Evolutionary conservation across 768 basidiomycete genomes (phyloP).

Genomic region (Psilocybe sp.): DNA sequence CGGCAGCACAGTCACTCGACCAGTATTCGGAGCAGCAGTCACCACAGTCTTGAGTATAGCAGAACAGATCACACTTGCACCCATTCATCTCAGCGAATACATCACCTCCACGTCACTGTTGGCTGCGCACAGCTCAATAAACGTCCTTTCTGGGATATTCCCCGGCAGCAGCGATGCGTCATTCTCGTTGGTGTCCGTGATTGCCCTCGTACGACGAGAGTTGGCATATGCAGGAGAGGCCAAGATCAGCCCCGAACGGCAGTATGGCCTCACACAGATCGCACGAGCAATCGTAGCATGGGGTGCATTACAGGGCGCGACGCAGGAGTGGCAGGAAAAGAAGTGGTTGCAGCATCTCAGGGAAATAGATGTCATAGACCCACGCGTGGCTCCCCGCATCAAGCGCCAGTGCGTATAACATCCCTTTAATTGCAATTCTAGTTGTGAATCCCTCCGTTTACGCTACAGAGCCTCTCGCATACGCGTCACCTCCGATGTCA

Average conservation of each 20-base stretch:
- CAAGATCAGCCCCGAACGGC: slow-evolving; percentile 53
- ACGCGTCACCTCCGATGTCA: slow-evolving; percentile 70
- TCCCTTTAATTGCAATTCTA: not conserved
- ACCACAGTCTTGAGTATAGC: slow-evolving; percentile 60
- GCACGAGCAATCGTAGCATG: slow-evolving; percentile 73
- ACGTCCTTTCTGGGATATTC: slow-evolving; percentile 68
- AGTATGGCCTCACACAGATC: slow-evolving; percentile 63
- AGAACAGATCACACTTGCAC: slow-evolving; percentile 71
- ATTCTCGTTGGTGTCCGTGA: slow-evolving; percentile 78
- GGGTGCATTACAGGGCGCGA: slow-evolving; percentile 79
- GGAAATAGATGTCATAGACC: slow-evolving; percentile 63
- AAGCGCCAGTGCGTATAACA: slow-evolving; percentile 30
- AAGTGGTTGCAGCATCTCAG: slow-evolving; percentile 62
- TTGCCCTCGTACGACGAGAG: slow-evolving; percentile 76
- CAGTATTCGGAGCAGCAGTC: slow-evolving; percentile 56
- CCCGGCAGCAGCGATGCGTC: slow-evolving; percentile 76
- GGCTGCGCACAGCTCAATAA: slow-evolving; percentile 74
- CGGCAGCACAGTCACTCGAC: slow-evolving; percentile 54
- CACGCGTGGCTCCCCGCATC: slow-evolving; percentile 26
- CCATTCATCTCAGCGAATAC: slow-evolving; percentile 73
- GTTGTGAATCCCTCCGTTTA: not conserved
- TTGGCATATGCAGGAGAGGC: slow-evolving; percentile 47
- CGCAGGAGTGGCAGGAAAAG: slow-evolving; percentile 76
- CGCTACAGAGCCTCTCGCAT: slow-evolving; percentile 49
- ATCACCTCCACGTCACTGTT: slow-evolving; percentile 72